Evolutionary conservation across 1,139 yeast genomes (phyloP).

Genomic region (Yamadazyma mexicana): DNA sequence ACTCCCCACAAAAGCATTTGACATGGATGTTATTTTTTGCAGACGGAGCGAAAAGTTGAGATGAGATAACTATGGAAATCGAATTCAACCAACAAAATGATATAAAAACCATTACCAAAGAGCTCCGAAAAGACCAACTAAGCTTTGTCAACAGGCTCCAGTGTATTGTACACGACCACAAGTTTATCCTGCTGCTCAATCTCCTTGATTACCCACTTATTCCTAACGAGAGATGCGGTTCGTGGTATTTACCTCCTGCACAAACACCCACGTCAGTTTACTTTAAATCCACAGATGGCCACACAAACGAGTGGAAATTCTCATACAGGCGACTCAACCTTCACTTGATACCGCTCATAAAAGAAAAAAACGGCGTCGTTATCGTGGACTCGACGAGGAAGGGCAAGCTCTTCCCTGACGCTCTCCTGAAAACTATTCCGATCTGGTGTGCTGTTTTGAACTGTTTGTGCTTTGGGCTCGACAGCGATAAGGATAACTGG

Average conservation of each 20-base stretch:
- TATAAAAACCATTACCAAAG: conserved; percentile 31
- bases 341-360: conserved; percentile 57
- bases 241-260: conserved; percentile 70
- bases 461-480: conserved; percentile 42
- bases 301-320: conserved; percentile 76
- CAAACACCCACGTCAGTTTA: conserved; percentile 52
- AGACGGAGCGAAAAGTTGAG: too few relatives aligned
- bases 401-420: conserved; percentile 85
- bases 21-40: too few relatives aligned
- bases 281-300: conserved; percentile 92
- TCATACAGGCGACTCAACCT: conserved; percentile 71
- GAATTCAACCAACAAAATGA: conserved; percentile 11
- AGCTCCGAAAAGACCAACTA: conserved; percentile 52
- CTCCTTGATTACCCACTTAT: conserved; percentile 38
- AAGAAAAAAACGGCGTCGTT: conserved; percentile 44
- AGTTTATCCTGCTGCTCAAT: conserved; percentile 23
- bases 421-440: conserved; percentile 82
- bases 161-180: conserved; percentile 64
- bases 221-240: conserved; percentile 86
- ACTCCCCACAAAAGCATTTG: too few relatives aligned
- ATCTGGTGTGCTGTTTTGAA: conserved; percentile 89
- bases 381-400: conserved; percentile 85
- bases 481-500: conserved; percentile 12
- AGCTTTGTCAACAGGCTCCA: conserved; percentile 64
- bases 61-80: background rate